Base-by-base conservation (phyloP, 129 eudicot species). In the Lonicera japonica region DNA sequence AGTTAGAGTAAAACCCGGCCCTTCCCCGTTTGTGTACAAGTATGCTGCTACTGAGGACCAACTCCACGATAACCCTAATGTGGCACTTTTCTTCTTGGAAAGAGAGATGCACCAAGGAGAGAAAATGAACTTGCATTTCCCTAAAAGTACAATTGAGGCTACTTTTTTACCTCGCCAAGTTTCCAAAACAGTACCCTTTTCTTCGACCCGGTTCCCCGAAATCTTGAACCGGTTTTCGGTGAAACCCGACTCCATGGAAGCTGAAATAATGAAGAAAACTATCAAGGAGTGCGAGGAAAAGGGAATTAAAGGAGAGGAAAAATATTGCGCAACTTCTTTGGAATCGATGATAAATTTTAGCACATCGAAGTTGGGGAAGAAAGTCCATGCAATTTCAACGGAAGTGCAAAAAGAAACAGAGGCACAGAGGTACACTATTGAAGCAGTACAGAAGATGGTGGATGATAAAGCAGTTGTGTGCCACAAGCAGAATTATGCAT, bases 401-500 rank as follows among this genome's bases (percentile, higher is more conserved):
- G 71, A 74, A 15, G 79, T 75, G 8, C 40, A 73, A 0, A 71
- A 74, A 20, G 65, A 14, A 45, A 80, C 67, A 34, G 41, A 57
- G 1, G 15, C 24, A 16, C 79, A 76, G 61, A 67, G 72, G 43
- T 83, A 78, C 63, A 76, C 58, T 0, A 66, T 76, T 9, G 29
- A 52, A 14, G 82, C 67, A 38, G 75, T 65, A 7, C 73, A 68
- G 66, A 76, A 76, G 61, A 10, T 81, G 64, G 68, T 58, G 2
- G 50, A 52, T 0, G 65, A 66, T 20, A 65, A 54, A 16, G 73
- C 69, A 1, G 91, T 81, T 48, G 83, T 75, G 15, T 87, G 95
- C 72, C 95, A 87, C 86, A 84, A 81, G 65, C 82, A 83, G 36
- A 71, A 75, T 11, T 87, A 87, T 62, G 71, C 84, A 0, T 87